phyloP scores from a whole-genome alignment of 2,329 filamentous ascomycete species.

The Cadophora sp. region DNA sequence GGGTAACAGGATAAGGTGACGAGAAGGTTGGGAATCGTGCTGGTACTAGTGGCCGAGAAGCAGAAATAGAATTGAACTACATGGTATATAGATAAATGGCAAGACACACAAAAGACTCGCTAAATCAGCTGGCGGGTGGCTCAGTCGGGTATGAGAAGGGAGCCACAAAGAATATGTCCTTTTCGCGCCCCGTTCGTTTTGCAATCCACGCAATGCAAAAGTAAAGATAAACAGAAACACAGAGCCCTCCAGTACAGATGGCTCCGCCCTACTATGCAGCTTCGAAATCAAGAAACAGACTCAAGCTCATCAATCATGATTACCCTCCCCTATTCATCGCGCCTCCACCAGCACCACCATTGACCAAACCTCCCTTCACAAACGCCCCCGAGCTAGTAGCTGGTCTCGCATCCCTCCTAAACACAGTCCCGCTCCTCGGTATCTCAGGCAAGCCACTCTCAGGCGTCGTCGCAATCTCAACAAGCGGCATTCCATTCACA shows the following conservation, averaged over 20 bases:
- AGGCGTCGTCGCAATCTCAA: constrained; percentile 51
- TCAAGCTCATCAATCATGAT: constrained; percentile 21
- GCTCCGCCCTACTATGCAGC: neutral
- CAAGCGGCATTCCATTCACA: constrained; percentile 51
- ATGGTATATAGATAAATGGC: too few species aligned
- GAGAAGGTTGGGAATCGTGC: too few species aligned
- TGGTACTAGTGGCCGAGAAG: neutral
- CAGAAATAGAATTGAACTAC: too few species aligned
- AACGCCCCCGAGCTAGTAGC: constrained; percentile 11
- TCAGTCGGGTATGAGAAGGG: too few species aligned
- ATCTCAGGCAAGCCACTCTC: constrained; percentile 31
- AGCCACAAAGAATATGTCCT: too few species aligned
- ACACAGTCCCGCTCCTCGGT: constrained; percentile 34
- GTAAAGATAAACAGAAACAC: neutral
- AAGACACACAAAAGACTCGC: too few species aligned
- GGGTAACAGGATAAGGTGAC: too few species aligned
- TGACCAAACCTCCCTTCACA: constrained; percentile 14
- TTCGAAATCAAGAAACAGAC: neutral
- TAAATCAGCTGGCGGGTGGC: too few species aligned
- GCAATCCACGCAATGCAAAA: constrained; percentile 8
- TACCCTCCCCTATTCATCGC: constrained; percentile 20
- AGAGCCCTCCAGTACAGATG: too few species aligned
- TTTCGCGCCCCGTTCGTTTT: neutral
- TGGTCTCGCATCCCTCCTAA: constrained; percentile 35
- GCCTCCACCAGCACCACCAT: constrained; percentile 2